Evolutionary conservation across 1,139 yeast species (phyloP).

Genomic region (Ashbya aceris): DNA sequence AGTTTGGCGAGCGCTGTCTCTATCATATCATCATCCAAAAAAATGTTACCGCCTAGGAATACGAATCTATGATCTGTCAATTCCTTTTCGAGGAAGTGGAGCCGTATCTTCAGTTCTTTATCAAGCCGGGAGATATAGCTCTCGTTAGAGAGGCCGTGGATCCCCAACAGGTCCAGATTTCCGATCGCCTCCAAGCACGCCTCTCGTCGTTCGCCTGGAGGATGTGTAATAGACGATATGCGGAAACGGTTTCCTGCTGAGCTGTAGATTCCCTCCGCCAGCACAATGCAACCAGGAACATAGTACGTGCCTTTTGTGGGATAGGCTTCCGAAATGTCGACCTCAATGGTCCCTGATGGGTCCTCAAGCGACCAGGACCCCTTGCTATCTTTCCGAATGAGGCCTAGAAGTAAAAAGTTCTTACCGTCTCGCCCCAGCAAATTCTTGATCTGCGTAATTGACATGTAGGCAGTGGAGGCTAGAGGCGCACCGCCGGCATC

Average conservation of each 20-base stretch:
- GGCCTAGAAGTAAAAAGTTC: conserved; percentile 69
- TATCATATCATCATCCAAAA: conserved; percentile 48
- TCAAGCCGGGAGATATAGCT: conserved; percentile 48
- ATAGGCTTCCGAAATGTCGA: conserved; percentile 56
- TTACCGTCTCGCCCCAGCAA: conserved; percentile 76
- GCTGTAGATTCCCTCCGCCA: conserved; percentile 74
- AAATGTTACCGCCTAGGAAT: conserved; percentile 66
- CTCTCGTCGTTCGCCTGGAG: conserved; percentile 75
- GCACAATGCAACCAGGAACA: conserved; percentile 68
- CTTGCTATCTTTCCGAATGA: conserved; percentile 50
- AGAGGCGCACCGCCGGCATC: conserved; percentile 12
- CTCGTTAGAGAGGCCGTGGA: conserved; percentile 33
- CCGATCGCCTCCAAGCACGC: conserved; percentile 63
- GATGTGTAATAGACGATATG: conserved; percentile 73
- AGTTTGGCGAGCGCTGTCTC: conserved; percentile 56
- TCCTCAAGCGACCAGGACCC: conserved; percentile 78
- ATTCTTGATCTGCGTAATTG: conserved; percentile 71
- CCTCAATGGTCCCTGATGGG: conserved; percentile 63
- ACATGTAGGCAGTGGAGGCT: conserved; percentile 31
- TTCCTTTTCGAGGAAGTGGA: conserved; percentile 49
- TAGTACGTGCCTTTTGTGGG: conserved; percentile 64
- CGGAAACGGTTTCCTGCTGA: conserved; percentile 58
- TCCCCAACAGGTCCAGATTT: conserved; percentile 67
- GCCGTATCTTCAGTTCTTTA: conserved; percentile 44
- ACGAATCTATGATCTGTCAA: conserved; percentile 49